Percentiles rank a stretch among this genome's conserved stretches.
These are phyloP conservation scores for Penicillium capsulatum DNA, from an alignment of 2,329 filamentous ascomycete genomes.

Conservation along the genomic window DNA sequence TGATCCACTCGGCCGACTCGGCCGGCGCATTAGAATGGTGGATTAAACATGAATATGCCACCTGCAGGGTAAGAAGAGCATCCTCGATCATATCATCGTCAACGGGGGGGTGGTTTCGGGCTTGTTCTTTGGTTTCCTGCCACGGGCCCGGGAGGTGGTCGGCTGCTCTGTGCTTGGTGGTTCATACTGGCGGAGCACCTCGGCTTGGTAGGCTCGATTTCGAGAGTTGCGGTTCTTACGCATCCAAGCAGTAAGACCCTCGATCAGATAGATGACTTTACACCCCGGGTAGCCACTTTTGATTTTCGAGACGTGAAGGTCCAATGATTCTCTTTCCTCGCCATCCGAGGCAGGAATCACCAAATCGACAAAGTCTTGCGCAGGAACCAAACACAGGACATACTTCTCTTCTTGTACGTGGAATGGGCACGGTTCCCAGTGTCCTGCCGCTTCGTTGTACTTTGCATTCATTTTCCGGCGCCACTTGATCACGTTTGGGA, in stretches of 20 bases:
- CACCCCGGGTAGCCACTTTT: conserved; percentile 51
- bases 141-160: conserved; percentile 17
- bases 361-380: conserved; percentile 63
- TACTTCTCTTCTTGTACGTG: conserved; percentile 55
- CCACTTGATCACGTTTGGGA: conserved; percentile 61
- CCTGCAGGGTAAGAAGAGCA: conserved; percentile 65
- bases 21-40: conserved; percentile 60
- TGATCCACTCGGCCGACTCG: conserved; percentile 70
- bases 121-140: conserved; percentile 39
- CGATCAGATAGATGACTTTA: conserved; percentile 65
- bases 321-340: conserved; percentile 49
- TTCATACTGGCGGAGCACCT: conserved; percentile 52
- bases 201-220: conserved; percentile 64
- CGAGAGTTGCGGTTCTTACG: conserved; percentile 63
- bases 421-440: conserved; percentile 60
- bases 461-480: conserved; percentile 61
- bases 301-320: conserved; percentile 56
- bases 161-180: conserved; percentile 27
- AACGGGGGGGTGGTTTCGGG: conserved; percentile 49
- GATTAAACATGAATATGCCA: conserved; percentile 62
- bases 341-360: conserved; percentile 39
- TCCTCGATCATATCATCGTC: conserved; percentile 68
- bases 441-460: conserved; percentile 58
- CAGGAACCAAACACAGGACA: conserved; percentile 58
- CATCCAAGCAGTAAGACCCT: conserved; percentile 64